phyloP scores from a whole-genome alignment of 805 yeast species.

The Metschnikowia cerradonensis region DNA sequence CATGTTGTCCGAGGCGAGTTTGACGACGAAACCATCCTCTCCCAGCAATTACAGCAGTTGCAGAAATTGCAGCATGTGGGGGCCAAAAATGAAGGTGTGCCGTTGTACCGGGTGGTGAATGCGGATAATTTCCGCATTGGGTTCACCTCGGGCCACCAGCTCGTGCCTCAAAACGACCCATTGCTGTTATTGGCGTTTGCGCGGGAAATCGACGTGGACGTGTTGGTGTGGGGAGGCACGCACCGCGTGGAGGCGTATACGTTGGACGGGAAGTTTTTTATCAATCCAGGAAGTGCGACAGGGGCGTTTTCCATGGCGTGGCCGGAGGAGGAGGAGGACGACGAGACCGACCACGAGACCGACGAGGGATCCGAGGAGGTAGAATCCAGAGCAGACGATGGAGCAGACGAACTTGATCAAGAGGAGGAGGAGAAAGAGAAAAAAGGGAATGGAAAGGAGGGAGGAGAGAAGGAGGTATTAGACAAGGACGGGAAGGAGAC shows the following conservation, averaged over 20 bases:
- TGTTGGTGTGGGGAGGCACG: slow-evolving; percentile 89
- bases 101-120: slow-evolving; percentile 59
- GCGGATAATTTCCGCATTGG: slow-evolving; percentile 78
- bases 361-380: slow-evolving; percentile 25
- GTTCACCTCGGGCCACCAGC: slow-evolving; percentile 75
- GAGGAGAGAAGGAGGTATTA: neutral
- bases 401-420: neutral
- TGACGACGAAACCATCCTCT: slow-evolving; percentile 47
- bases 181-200: slow-evolving; percentile 78
- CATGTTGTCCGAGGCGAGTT: slow-evolving; percentile 79
- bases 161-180: slow-evolving; percentile 85
- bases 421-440: neutral
- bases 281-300: slow-evolving; percentile 96
- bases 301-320: slow-evolving; percentile 74
- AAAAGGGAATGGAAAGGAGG: neutral
- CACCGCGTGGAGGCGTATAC: slow-evolving; percentile 92
- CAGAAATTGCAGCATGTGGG: slow-evolving; percentile 28
- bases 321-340: slow-evolving; percentile 40
- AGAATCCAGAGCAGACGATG: neutral
- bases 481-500: neutral
- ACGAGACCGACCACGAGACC: slow-evolving; percentile 17
- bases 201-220: slow-evolving; percentile 86
- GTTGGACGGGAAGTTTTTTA: slow-evolving; percentile 84
- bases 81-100: slow-evolving; percentile 32
- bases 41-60: slow-evolving; percentile 24